These are phyloP conservation scores for Eleusine indica DNA, from an alignment of 176 grass and related monocot genomes.

Conservation along the genomic window DNA sequence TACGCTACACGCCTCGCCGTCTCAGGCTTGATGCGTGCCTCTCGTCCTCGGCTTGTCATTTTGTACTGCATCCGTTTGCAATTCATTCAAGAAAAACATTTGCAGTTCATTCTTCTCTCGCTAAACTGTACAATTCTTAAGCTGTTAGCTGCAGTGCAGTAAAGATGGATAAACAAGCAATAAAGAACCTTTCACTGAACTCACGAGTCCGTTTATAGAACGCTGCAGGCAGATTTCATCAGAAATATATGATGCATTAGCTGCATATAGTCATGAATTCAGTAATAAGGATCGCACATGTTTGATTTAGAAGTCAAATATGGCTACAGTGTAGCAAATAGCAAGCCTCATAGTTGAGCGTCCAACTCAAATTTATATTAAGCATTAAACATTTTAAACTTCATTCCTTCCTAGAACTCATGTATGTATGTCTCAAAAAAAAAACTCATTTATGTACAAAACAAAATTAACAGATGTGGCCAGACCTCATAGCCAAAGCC, in stretches of 20 bases:
- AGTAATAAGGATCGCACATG: neutral
- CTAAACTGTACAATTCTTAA: neutral
- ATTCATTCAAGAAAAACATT: neutral
- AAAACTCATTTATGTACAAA: neutral
- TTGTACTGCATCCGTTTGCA: neutral
- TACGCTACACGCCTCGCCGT: neutral
- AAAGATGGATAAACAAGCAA: too few species aligned
- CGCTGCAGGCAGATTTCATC: too few species aligned
- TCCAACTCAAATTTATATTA: neutral
- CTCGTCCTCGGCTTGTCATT: too few species aligned
- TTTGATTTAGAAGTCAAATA: neutral
- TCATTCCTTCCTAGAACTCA: neutral
- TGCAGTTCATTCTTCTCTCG: neutral
- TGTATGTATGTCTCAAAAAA: too few species aligned
- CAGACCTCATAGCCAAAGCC: conserved; percentile 56
- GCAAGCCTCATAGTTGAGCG: neutral
- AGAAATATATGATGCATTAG: too few species aligned
- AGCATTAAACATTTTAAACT: neutral
- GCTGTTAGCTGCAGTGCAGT: neutral
- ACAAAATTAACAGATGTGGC: conserved; percentile 68
- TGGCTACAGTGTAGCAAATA: neutral
- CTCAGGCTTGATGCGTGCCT: neutral
- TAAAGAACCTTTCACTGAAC: too few species aligned
- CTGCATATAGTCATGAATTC: too few species aligned
- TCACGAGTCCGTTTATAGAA: too few species aligned